Evolutionary conservation across 331 rosid genomes (phyloP).

Genomic region (Quercus lobata): DNA sequence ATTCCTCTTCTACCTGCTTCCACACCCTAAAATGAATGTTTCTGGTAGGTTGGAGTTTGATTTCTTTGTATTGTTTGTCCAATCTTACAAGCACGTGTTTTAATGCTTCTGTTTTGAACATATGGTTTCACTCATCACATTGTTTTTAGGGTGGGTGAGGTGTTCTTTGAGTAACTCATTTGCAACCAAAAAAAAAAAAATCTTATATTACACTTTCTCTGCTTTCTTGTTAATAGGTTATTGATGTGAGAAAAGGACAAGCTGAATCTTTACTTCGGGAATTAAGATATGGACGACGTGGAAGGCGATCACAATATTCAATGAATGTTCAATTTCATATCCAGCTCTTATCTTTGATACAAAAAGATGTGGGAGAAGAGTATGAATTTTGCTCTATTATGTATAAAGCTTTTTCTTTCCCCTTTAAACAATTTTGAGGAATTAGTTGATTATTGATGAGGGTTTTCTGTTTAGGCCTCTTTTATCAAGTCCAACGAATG

Average conservation of each 20-base stretch:
- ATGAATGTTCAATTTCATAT: constrained; percentile 43
- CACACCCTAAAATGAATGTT: too few relatives aligned
- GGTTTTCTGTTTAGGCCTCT: constrained; percentile 37
- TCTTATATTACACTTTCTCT: too few relatives aligned
- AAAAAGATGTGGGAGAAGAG: constrained; percentile 46
- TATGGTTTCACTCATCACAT: too few relatives aligned
- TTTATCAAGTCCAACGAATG: constrained; percentile 24
- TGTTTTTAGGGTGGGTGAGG: too few relatives aligned
- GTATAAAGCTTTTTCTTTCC: not conserved
- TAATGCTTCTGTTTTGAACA: too few relatives aligned
- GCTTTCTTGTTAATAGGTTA: constrained; percentile 33
- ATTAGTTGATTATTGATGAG: not conserved
- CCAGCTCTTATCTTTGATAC: constrained; percentile 51
- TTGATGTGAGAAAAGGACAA: constrained; percentile 54
- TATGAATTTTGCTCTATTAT: constrained; percentile 24
- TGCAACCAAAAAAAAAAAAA: too few relatives aligned
- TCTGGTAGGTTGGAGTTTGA: too few relatives aligned
- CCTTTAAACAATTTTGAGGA: not conserved
- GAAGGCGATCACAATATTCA: constrained; percentile 43
- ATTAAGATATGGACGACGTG: constrained; percentile 39
- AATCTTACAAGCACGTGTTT: too few relatives aligned
- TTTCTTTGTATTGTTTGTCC: too few relatives aligned
- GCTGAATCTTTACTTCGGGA: constrained; percentile 58
- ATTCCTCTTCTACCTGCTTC: too few relatives aligned
- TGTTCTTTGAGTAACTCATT: too few relatives aligned